These are phyloP conservation scores for Oryza glaberrima DNA, from an alignment of 176 grass and related monocot genomes.

Conservation along the genomic window DNA sequence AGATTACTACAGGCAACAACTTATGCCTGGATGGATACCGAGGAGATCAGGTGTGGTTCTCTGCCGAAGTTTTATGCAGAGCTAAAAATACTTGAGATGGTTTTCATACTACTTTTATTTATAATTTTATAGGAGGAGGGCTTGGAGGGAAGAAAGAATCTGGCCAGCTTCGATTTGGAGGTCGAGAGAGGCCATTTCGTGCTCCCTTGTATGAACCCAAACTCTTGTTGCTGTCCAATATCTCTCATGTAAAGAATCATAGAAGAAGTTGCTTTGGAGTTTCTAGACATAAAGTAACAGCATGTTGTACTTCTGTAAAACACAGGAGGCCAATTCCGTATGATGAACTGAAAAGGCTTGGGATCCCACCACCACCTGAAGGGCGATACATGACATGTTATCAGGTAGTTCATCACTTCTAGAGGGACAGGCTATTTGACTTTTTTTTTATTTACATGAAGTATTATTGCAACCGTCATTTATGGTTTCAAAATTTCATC, in stretches of 20 bases:
- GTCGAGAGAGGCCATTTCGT: conserved; percentile 94
- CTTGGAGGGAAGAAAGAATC: conserved; percentile 98
- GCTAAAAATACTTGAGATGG: conserved; percentile 26
- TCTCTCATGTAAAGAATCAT: neutral
- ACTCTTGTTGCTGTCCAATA: conserved; percentile 6
- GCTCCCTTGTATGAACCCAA: conserved; percentile 81
- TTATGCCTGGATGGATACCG: conserved; percentile 98
- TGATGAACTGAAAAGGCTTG: conserved; percentile 83
- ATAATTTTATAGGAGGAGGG: conserved; percentile 62
- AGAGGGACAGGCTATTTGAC: neutral
- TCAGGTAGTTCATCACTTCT: conserved; percentile 48
- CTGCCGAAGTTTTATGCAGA: conserved; percentile 13
- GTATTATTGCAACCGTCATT: neutral
- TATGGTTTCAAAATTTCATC: neutral
- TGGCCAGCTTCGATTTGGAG: conserved; percentile 95
- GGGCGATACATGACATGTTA: conserved; percentile 78
- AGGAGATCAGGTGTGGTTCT: conserved; percentile 70
- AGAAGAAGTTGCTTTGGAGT: neutral
- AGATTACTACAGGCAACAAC: conserved; percentile 90
- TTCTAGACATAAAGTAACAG: neutral
- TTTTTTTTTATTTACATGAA: neutral
- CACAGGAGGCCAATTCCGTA: conserved; percentile 78
- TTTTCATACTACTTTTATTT: conserved; percentile 24
- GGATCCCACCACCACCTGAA: conserved; percentile 86
- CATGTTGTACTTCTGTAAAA: conserved; percentile 24